Evolutionary conservation across 805 yeast genomes (phyloP), one percentile per base, ranked within the genome.

Genomic region (Pichia paraexigua): DNA sequence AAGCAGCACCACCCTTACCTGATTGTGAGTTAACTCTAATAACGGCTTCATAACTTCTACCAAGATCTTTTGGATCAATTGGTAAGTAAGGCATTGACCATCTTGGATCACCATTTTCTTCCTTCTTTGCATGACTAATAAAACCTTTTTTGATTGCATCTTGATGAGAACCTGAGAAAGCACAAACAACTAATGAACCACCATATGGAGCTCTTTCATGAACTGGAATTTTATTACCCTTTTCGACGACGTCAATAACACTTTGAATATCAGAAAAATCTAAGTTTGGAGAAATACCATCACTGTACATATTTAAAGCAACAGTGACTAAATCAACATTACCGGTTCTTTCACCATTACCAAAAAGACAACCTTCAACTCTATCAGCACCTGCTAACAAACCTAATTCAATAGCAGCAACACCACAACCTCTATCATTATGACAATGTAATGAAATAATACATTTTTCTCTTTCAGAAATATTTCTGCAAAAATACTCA

Each of bases 1-100:
- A 85, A 22, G 91, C 88, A 45, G 91, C 88, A 68, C 92, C 92
- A 64, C 92, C 92, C 68, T 85, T 85, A 67, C 92, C 92, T n/a
- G 88, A 82, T 71, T 85, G 92, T 22, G 92, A 85, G 71, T 85
- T 85, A 61, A 85, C 91, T 73, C 92, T 76, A 63, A 85, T 85
- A 53, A 85, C 87, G 50, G 90, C 91, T 71, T 85, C 92, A 66
- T 85, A 85, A 59, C 77, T 83, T 73, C 89, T 76, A 51, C 92
- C 92, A 59, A 85, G 80, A 66, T 85, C 92, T 68, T 82, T 75
- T 60, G 92, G 92, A 71, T 85, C 92, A 66, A 85, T 75, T 54
- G 92, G 90, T 63, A 85, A 73, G 73, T 85, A 85, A 51, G 92
- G 92, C 57, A 85, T 76, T 61, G 73, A 72, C 92, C 92, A 85